phyloP scores from a whole-genome alignment of 441 rosid genomes.

The Capsella rubella region DNA sequence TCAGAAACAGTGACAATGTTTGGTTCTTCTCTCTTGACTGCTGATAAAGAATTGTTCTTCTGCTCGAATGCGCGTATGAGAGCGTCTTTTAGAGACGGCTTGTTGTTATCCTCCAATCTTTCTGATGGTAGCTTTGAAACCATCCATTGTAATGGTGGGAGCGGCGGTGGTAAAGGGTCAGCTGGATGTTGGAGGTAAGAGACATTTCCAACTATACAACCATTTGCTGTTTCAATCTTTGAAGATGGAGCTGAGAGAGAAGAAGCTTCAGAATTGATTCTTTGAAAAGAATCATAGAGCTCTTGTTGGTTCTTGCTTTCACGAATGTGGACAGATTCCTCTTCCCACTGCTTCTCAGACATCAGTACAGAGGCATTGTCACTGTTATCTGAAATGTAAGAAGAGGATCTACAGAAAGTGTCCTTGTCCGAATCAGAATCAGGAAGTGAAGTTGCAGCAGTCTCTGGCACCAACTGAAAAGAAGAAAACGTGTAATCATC shows the following conservation, averaged over 20 bases:
- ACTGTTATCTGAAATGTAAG: constrained; percentile 72
- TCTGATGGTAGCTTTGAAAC: constrained; percentile 48
- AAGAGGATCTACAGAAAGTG: constrained; percentile 90
- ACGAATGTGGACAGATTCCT: constrained; percentile 48
- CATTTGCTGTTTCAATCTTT: constrained; percentile 50
- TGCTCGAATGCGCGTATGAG: constrained; percentile 32
- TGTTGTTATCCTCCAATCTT: constrained; percentile 46
- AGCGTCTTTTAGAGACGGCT: constrained; percentile 43
- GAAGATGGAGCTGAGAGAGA: constrained; percentile 40
- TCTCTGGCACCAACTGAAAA: constrained; percentile 85
- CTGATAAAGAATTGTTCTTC: constrained; percentile 35
- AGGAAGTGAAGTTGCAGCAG: constrained; percentile 46
- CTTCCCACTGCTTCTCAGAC: constrained; percentile 80
- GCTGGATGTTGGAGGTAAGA: constrained; percentile 47
- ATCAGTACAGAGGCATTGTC: constrained; percentile 66
- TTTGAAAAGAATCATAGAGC: constrained; percentile 51
- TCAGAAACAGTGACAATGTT: constrained; percentile 43
- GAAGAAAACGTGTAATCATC: constrained; percentile 73
- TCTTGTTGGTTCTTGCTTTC: constrained; percentile 56
- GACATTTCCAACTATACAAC: constrained; percentile 31
- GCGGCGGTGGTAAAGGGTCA: constrained; percentile 66
- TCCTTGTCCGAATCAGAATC: constrained; percentile 80
- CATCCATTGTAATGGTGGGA: constrained; percentile 78
- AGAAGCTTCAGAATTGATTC: constrained; percentile 47
- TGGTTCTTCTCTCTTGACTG: constrained; percentile 45